Evolutionary conservation across 2,329 filamentous ascomycete species (phyloP), one percentile per base, ranked within the genome.

Genomic region (Paracoccidioides brasiliensis): DNA sequence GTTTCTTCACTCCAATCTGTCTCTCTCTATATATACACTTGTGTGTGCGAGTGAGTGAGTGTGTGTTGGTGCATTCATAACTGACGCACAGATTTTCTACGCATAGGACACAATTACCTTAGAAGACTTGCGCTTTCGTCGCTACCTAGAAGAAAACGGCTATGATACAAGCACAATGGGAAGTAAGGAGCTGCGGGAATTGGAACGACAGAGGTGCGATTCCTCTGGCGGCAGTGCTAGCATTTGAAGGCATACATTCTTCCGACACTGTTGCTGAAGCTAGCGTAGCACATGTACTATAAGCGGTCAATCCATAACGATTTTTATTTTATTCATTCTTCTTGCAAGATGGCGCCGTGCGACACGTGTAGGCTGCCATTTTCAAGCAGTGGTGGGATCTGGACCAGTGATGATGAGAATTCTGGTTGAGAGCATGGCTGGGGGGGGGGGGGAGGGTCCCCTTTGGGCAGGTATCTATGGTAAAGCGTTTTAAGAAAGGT

Each of bases 51-150:
- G 22, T 45, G 14, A 1, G 22, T 22, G 22, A 1, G 22, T 22
- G 22, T 22, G 22, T 2, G 1, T 22, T 22, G 22, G 22, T 22
- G 22, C 22, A 22, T 22, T 22, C 6, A 37, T 52, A 35, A 7
- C 57, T 62, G 2, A n/a, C 79, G 32, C 14, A 22, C 22, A 22
- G 22, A 35, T 37, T 51, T 44, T 33, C 37, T 45, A 3, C 2
- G n/a, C 30, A 33, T 51, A 94, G 72, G 86, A 95, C 63, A 95
- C 88, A 0, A 94, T 96, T 59, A 80, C 83, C 0, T 65, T 78
- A 14, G 90, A 96, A 69, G 90, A 96, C 64, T 66, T 75, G 7
- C 78, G 79, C 45, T 96, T 95, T 74, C 80, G 87, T 38, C 79
- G 73, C 15, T 95, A 86, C 66, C 74, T 96, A 10, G 77, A 83